Evolutionary conservation across 116 monocot species (phyloP).

Genomic region (Phalaenopsis hybrid): DNA sequence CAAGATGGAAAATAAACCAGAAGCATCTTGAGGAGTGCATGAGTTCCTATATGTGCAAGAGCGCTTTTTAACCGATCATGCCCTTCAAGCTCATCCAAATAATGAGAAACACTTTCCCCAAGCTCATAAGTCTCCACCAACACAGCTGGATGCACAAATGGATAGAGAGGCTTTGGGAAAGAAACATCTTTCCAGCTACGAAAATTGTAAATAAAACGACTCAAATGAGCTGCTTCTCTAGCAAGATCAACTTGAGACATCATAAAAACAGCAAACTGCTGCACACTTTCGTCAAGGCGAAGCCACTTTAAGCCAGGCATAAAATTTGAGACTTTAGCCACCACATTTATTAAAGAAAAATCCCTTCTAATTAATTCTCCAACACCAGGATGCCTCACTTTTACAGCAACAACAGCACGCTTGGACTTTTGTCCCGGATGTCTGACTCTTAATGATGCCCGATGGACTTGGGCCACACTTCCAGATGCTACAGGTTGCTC

Average conservation of each 20-base stretch:
- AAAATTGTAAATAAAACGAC: conserved; percentile 77
- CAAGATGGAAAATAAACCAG: conserved; percentile 32
- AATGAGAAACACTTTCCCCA: conserved; percentile 61
- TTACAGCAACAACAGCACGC: conserved; percentile 51
- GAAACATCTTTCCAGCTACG: conserved; percentile 73
- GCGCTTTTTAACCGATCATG: conserved; percentile 57
- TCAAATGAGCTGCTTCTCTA: conserved; percentile 80
- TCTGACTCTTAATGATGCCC: conserved; percentile 37
- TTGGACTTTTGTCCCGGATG: conserved; percentile 36
- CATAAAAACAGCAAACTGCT: conserved; percentile 80
- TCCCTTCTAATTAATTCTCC: conserved; percentile 66
- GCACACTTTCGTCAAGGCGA: conserved; percentile 71
- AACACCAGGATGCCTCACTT: conserved; percentile 80
- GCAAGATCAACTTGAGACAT: conserved; percentile 84
- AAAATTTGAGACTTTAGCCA: conserved; percentile 52
- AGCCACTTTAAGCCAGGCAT: conserved; percentile 57
- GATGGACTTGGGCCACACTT: conserved; percentile 71
- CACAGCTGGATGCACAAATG: conserved; percentile 71
- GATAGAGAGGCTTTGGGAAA: conserved; percentile 70
- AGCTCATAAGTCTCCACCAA: conserved; percentile 71
- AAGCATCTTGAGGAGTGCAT: conserved; percentile 75
- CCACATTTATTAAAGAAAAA: conserved; percentile 51
- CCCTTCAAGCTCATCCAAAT: conserved; percentile 73
- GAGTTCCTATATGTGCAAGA: conserved; percentile 72
- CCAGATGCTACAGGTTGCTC: conserved; percentile 76